Percentiles rank a stretch among this genome's conserved stretches.
Evolutionary conservation across 1,139 yeast genomes (phyloP).

Genomic region (Taphrina confusa): DNA sequence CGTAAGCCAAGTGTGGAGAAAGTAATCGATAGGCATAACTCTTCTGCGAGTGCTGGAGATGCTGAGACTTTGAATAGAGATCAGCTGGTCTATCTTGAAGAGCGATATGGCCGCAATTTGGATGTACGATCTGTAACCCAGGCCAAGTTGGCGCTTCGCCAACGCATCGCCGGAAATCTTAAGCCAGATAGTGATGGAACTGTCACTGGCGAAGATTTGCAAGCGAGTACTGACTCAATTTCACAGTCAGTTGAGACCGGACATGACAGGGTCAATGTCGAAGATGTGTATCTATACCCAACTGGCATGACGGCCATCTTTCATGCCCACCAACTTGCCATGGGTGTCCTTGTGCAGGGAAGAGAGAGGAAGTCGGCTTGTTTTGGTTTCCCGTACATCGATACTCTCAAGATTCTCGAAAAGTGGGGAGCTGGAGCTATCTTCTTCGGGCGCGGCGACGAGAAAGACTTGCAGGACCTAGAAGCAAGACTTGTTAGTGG

Average conservation of each 20-base stretch:
- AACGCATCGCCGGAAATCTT: conserved; percentile 72
- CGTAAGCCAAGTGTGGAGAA: conserved; percentile 22
- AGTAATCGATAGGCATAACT: conserved; percentile 33
- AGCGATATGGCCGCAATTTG: conserved; percentile 84
- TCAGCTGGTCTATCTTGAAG: conserved; percentile 73
- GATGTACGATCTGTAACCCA: conserved; percentile 72
- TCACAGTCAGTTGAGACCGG: not conserved
- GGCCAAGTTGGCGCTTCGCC: conserved; percentile 71
- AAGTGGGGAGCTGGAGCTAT: conserved; percentile 86
- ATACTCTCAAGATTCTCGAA: conserved; percentile 76
- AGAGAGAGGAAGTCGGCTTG: conserved; percentile 65
- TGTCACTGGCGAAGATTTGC: conserved; percentile 37
- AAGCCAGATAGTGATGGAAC: conserved; percentile 48
- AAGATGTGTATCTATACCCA: conserved; percentile 81
- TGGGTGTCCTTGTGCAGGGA: conserved; percentile 47
- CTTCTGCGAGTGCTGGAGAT: conserved; percentile 41
- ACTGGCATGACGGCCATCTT: conserved; percentile 93
- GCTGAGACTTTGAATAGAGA: conserved; percentile 51
- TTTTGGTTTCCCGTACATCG: conserved; percentile 94
- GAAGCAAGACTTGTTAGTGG: conserved; percentile 65
- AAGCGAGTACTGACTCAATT: conserved; percentile 35
- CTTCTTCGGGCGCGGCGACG: conserved; percentile 83
- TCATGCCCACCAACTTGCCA: conserved; percentile 70
- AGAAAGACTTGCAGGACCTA: conserved; percentile 64
- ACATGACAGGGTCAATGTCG: conserved; percentile 51